Percentiles rank a stretch among this genome's conserved stretches.
phyloP scores from a whole-genome alignment of 306 rosid species.

The Echinosophora koreensis region DNA sequence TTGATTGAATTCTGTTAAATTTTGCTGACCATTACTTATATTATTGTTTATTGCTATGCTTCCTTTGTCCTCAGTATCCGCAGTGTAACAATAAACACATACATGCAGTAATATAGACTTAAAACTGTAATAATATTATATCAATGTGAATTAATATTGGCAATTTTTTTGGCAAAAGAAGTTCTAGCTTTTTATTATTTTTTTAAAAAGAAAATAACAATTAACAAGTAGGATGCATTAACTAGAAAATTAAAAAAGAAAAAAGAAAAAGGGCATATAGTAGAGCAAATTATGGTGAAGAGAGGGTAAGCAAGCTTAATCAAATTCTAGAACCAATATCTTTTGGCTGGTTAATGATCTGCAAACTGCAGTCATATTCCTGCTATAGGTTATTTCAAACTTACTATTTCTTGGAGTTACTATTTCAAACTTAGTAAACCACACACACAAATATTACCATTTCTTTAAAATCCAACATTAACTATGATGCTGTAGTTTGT shows the following conservation, averaged over 20 bases:
- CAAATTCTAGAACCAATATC: not conserved
- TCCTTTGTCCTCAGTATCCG: too few species aligned
- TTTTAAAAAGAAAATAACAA: not conserved
- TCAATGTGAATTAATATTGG: not conserved
- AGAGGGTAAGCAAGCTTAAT: not conserved
- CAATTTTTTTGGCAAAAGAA: not conserved
- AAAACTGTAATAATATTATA: too few species aligned
- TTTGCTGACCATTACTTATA: too few species aligned
- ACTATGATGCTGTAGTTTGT: not conserved
- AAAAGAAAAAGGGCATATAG: too few species aligned
- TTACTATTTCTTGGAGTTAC: not conserved
- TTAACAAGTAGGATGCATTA: not conserved
- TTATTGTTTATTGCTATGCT: too few species aligned
- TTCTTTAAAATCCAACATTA: not conserved
- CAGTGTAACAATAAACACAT: too few species aligned
- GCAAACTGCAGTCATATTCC: not conserved
- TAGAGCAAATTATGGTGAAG: not conserved
- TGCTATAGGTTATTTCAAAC: not conserved
- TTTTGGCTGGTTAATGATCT: not conserved
- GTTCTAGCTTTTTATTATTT: not conserved
- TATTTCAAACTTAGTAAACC: not conserved
- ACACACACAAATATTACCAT: not conserved
- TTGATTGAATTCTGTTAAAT: too few species aligned
- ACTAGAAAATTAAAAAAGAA: not conserved
- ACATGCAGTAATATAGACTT: too few species aligned